Base-by-base conservation (phyloP, 2,329 filamentous ascomycete species). In the Colletotrichum sp. region DNA sequence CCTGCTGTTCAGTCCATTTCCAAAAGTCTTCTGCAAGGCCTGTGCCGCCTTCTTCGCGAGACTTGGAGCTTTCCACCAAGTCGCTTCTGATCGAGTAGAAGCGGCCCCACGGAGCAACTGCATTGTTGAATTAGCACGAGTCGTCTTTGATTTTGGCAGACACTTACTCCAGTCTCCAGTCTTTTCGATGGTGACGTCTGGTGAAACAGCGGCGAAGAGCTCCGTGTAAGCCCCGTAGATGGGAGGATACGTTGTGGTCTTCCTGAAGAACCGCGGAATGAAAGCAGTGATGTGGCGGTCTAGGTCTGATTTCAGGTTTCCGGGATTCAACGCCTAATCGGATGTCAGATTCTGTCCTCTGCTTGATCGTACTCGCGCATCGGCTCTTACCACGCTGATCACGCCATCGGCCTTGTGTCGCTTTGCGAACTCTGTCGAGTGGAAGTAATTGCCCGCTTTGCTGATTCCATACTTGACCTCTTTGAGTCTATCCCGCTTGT, bases 171-270 rank as follows among this genome's bases (percentile, higher is more conserved):
- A 86, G 7, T 75, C 75, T 9, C 85, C 84, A 3, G 81, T 81
- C 26, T 85, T 83, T 39, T 86, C 85, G 2, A 84, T 52, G 0
- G 84, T 87, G 5, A 90, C 81, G 0, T 88, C 83, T 0, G 85
- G 84, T 0, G 87, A 87, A 52, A 88, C 81, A 0, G 84, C 88
- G 1, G 88, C 85, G 74, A 85, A 91, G 1, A 90, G 78, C 74
- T 88, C 84, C 0, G 89, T 89, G 78, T 89, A 90, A 0, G 87
- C 88, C 0, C 88, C 89, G 32, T 84, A 80, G 13, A 84, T 71
- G 1, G 80, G 21, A 0, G 84, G 81, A 69, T 83, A 80, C 2
- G 83, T 68, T 5, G 76, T 77, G 3, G 74, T 69, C n/a, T 59
- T 70, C 24, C 76, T 70, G 16, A 76, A 76, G 5, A 76, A 26